Conservation (phyloP, 2,329 filamentous ascomycete genomes). For the Rugonectria rugulosa region DNA sequence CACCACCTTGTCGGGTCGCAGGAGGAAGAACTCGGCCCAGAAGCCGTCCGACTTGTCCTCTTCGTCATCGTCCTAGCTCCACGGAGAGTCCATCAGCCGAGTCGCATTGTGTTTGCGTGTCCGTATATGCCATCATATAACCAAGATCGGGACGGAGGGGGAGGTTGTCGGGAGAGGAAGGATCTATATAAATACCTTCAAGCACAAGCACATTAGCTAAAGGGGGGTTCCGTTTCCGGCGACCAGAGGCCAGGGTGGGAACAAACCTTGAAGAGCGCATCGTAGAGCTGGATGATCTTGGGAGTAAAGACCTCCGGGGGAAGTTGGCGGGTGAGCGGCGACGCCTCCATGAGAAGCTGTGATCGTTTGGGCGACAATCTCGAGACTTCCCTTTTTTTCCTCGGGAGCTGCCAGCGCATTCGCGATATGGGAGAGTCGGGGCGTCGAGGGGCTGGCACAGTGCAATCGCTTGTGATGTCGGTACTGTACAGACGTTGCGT, state of each 20-base stretch:
- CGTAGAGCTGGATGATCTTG: slow-evolving; percentile 92
- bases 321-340: slow-evolving; percentile 91
- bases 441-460: slow-evolving; percentile 22
- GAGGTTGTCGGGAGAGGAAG: slow-evolving; percentile 14
- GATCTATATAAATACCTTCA: slow-evolving; percentile 39
- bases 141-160: too few relatives aligned
- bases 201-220: slow-evolving; percentile 26
- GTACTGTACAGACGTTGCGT: slow-evolving; percentile 7
- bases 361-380: slow-evolving; percentile 2
- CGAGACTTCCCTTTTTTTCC: neutral
- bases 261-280: slow-evolving; percentile 77
- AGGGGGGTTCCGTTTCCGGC: slow-evolving; percentile 1
- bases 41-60: slow-evolving; percentile 84
- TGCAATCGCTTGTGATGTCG: neutral
- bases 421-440: slow-evolving; percentile 16
- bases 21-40: slow-evolving; percentile 94
- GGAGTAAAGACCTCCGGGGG: slow-evolving; percentile 91
- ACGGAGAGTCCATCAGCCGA: slow-evolving; percentile 39
- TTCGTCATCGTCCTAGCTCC: slow-evolving; percentile 66
- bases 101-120: slow-evolving; percentile 29
- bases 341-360: slow-evolving; percentile 75
- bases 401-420: slow-evolving; percentile 15
- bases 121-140: too few relatives aligned
- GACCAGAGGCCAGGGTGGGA: slow-evolving; percentile 13
- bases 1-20: slow-evolving; percentile 77